Evolutionary conservation across 1,284 basidiomycete genomes (phyloP).

Genomic region (Violaceomyces palustris): DNA sequence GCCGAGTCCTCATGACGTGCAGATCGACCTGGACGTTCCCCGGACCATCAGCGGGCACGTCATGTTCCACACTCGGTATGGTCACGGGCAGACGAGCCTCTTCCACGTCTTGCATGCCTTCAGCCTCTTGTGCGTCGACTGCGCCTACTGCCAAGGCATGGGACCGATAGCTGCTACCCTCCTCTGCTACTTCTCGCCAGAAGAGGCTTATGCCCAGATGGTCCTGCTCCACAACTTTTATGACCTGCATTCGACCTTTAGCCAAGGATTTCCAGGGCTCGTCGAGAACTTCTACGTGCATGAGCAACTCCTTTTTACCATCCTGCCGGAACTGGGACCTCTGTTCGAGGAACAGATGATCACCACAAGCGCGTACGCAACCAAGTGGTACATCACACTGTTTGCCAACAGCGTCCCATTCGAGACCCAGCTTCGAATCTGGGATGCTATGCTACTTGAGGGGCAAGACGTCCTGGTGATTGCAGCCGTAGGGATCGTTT

Average conservation of each 20-base stretch:
- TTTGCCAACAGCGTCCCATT: conserved; percentile 88
- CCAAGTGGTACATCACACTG: conserved; percentile 98
- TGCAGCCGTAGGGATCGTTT: conserved; percentile 78
- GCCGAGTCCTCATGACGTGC: conserved; percentile 83
- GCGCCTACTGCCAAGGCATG: conserved; percentile 99
- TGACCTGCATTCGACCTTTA: conserved; percentile 80
- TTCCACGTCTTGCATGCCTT: conserved; percentile 93
- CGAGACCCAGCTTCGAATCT: conserved; percentile 84
- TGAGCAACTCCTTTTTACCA: conserved; percentile 73
- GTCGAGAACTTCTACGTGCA: conserved; percentile 91
- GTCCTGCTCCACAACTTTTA: conserved; percentile 71
- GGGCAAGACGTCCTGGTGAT: conserved; percentile 83
- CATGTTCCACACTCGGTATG: conserved; percentile 91
- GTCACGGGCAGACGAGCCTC: conserved; percentile 61
- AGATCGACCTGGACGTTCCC: conserved; percentile 97
- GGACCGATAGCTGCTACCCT: conserved; percentile 92
- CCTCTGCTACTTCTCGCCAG: conserved; percentile 70
- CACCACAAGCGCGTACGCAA: conserved; percentile 87
- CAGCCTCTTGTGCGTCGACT: conserved; percentile 74
- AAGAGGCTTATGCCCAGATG: conserved; percentile 74
- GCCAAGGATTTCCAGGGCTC: conserved; percentile 90
- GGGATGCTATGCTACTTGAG: conserved; percentile 88
- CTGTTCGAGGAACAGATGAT: conserved; percentile 73
- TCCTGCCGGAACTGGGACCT: conserved; percentile 81
- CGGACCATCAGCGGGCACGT: conserved; percentile 92